A percentile compares a stretch with the other conserved stretches of the same genome.
phyloP scores from a whole-genome alignment of 495 filamentous ascomycete genomes.

The Talaromyces ruber region DNA sequence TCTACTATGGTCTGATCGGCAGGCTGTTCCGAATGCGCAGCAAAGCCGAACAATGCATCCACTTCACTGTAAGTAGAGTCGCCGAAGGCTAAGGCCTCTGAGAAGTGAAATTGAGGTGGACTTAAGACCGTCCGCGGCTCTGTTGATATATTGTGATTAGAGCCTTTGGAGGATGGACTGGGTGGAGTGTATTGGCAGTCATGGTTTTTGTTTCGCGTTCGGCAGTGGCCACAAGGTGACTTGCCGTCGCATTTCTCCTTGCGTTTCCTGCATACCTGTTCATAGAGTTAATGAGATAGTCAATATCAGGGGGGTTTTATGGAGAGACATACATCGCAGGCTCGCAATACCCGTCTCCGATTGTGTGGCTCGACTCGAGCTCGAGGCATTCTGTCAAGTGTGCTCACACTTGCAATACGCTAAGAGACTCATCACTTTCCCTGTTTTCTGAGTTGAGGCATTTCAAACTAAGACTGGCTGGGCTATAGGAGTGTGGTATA shows the following conservation, averaged over 20 bases:
- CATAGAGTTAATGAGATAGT: neutral
- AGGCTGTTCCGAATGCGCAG: neutral
- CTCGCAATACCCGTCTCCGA: conserved; percentile 35
- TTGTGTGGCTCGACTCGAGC: conserved; percentile 25
- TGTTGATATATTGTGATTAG: neutral
- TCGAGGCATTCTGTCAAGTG: conserved; percentile 22
- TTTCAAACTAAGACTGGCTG: too few relatives aligned
- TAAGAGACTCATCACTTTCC: too few relatives aligned
- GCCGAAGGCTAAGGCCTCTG: neutral
- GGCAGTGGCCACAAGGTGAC: conserved; percentile 42
- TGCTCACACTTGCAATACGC: neutral
- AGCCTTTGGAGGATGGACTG: neutral
- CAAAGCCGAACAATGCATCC: neutral
- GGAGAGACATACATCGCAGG: conserved; percentile 52
- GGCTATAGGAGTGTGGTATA: neutral
- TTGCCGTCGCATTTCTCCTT: conserved; percentile 76
- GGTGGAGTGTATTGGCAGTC: neutral
- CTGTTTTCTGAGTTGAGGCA: too few relatives aligned
- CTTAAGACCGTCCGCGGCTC: neutral
- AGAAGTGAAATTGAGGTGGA: neutral
- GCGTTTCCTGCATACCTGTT: conserved; percentile 52
- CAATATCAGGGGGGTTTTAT: neutral
- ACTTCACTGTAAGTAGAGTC: neutral
- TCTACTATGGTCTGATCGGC: neutral
- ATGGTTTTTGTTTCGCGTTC: neutral